phyloP scores from a whole-genome alignment of 2,329 filamentous ascomycete genomes.

The Ceratocystis colombiana region DNA sequence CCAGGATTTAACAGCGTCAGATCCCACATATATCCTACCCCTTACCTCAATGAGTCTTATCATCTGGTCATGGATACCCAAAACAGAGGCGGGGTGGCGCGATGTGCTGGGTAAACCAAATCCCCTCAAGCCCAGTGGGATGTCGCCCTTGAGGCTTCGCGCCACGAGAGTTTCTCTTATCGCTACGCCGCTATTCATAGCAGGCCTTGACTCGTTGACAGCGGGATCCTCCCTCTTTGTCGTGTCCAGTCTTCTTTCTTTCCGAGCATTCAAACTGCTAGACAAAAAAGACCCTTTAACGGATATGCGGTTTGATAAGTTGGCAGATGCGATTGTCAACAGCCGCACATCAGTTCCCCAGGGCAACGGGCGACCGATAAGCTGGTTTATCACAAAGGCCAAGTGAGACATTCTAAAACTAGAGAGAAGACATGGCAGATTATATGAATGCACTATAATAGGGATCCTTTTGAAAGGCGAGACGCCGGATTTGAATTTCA shows the following conservation, averaged over 20 bases:
- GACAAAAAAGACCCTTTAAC: constrained; percentile 23
- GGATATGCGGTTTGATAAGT: constrained; percentile 3
- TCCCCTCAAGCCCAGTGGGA: constrained; percentile 24
- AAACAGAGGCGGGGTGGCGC: constrained; percentile 19
- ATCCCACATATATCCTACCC: constrained; percentile 44
- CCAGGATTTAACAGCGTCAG: constrained; percentile 42
- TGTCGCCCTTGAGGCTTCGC: constrained; percentile 19
- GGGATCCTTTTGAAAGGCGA: not conserved
- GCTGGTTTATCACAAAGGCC: constrained; percentile 22
- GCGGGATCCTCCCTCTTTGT: constrained; percentile 24
- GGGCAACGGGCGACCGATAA: constrained; percentile 19
- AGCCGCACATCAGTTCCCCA: not conserved
- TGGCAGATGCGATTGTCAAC: constrained; percentile 15
- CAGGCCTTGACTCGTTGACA: constrained; percentile 22
- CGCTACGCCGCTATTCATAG: constrained; percentile 21
- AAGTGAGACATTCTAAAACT: constrained; percentile 7
- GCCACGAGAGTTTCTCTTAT: constrained; percentile 19
- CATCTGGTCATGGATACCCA: constrained; percentile 22
- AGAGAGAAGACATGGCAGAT: not conserved
- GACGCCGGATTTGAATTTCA: constrained; percentile 16
- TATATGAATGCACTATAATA: not conserved
- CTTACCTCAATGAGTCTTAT: constrained; percentile 18
- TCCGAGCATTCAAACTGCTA: constrained; percentile 3
- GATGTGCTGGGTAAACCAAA: constrained; percentile 22
- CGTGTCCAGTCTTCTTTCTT: constrained; percentile 21